These are phyloP conservation scores for Gossypium ekmanianum DNA, from an alignment of 345 rosid species.

Conservation along the genomic window DNA sequence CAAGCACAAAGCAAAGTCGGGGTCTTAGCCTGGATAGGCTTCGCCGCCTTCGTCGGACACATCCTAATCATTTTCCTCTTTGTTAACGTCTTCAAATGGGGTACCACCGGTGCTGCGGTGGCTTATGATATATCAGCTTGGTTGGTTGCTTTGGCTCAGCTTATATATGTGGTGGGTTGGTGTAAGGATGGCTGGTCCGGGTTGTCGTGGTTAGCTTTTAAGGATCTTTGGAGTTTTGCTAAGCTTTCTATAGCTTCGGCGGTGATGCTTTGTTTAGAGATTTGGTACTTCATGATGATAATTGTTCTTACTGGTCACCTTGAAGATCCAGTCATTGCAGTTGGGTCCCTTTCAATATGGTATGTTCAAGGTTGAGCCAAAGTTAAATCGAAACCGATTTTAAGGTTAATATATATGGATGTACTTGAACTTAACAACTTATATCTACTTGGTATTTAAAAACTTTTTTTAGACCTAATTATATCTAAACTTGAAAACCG, in stretches of 20 bases:
- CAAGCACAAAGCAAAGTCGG: constrained; percentile 88
- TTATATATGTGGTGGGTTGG: constrained; percentile 76
- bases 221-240: constrained; percentile 75
- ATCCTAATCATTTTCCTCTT: constrained; percentile 47
- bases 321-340: constrained; percentile 72
- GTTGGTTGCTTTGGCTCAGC: constrained; percentile 65
- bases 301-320: constrained; percentile 96
- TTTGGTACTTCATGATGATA: constrained; percentile 95
- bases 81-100: constrained; percentile 64
- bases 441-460: too few species aligned
- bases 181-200: constrained; percentile 87
- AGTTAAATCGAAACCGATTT: too few species aligned
- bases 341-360: constrained; percentile 96
- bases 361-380: background rate
- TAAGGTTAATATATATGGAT: too few species aligned
- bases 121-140: constrained; percentile 74
- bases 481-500: too few species aligned
- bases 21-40: constrained; percentile 77
- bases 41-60: constrained; percentile 52
- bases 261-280: constrained; percentile 91
- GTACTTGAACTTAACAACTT: too few species aligned
- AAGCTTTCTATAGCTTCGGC: constrained; percentile 91
- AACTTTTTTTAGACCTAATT: too few species aligned
- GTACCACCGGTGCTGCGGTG: constrained; percentile 71
- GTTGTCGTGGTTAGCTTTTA: constrained; percentile 79